Base-by-base conservation (phyloP, 2,329 filamentous ascomycete genomes). In the Alternaria arbusti region DNA sequence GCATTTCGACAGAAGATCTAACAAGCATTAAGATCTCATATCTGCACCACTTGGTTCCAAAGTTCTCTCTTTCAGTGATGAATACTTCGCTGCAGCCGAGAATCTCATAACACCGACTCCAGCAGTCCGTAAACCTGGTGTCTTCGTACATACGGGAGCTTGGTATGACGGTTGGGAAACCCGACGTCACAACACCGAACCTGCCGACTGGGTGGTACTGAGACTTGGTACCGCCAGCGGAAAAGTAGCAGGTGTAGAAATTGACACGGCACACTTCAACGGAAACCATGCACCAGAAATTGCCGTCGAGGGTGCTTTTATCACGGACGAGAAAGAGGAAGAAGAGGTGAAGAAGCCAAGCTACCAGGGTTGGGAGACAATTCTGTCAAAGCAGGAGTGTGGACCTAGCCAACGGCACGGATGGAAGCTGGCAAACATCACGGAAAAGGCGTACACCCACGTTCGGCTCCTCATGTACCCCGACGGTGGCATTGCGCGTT, bases 381-480 rank as follows among this genome's bases (percentile, higher is more conserved):
- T 95, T 61, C 83, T 95, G 6, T 84, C 85, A 17, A 84, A 87
- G 64, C 87, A 91, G 73, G 89, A 91, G 73, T 94, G 91, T 76
- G 91, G 91, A 0, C 91, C 92, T 1, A 90, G 85, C 55, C 89
- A 90, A 78, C 83, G 91, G 63, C 92, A 93, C 73, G 90, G 84
- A 4, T 96, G 92, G 92, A 86, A 87, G 74, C 83, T 95, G 15
- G 81, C 84, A 15, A 74, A 76, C 17, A 63, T 76, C 20, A 89
- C 87, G 0, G 80, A 82, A 32, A 91, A 91, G 79, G 86, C 89
- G 57, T 94, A 91, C 80, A 94, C 92, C 0, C 92, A 96, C 77
- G 90, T 94, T 44, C 84, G 91, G 32, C 83, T 96, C 59, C 91
- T 92, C 78, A 94, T 94, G 92, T 94, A 93, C 76, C 91, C 92